Conservation (phyloP, 2,329 filamentous ascomycete genomes). For the Paraconiothyrium sp. region DNA sequence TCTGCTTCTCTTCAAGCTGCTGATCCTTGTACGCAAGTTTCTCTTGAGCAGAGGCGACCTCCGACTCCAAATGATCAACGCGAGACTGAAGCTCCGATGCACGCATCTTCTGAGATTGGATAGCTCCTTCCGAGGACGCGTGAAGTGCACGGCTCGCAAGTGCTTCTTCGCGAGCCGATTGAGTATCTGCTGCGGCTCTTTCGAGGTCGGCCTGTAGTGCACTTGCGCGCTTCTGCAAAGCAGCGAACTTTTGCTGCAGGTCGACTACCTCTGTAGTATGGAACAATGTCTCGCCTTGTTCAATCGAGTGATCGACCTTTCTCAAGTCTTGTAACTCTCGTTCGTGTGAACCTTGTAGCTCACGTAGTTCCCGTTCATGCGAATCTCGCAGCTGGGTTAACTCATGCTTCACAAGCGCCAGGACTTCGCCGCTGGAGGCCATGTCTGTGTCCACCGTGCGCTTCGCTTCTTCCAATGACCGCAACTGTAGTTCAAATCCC, state of each 20-base stretch:
- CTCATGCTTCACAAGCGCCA: constrained; percentile 30
- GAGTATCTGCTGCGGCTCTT: constrained; percentile 37
- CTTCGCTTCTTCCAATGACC: constrained; percentile 28
- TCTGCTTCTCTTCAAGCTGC: constrained; percentile 35
- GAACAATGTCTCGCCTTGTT: constrained; percentile 11
- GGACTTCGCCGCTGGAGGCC: constrained; percentile 19
- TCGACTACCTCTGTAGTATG: constrained; percentile 21
- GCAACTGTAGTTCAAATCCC: constrained; percentile 34
- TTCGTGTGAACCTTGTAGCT: constrained; percentile 24
- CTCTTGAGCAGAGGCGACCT: constrained; percentile 37
- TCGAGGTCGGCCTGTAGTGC: constrained; percentile 37
- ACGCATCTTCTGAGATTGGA: constrained; percentile 22
- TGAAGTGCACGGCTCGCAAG: constrained; percentile 23
- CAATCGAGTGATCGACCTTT: constrained; percentile 11
- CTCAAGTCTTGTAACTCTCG: constrained; percentile 23
- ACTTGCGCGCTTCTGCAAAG: constrained; percentile 38
- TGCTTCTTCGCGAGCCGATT: constrained; percentile 35
- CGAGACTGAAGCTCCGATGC: constrained; percentile 35
- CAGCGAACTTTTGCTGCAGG: constrained; percentile 32
- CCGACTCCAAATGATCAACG: constrained; percentile 34
- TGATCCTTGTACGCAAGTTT: constrained; percentile 37
- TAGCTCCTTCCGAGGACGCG: constrained; percentile 20
- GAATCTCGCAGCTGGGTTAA: constrained; percentile 23
- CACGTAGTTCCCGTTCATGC: constrained; percentile 24
- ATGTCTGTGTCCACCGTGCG: constrained; percentile 25